A percentile compares a stretch with the other conserved stretches of the same genome.
Evolutionary conservation across 83 land plant genomes (phyloP).

Genomic region (Diphasiastrum complanatum): DNA sequence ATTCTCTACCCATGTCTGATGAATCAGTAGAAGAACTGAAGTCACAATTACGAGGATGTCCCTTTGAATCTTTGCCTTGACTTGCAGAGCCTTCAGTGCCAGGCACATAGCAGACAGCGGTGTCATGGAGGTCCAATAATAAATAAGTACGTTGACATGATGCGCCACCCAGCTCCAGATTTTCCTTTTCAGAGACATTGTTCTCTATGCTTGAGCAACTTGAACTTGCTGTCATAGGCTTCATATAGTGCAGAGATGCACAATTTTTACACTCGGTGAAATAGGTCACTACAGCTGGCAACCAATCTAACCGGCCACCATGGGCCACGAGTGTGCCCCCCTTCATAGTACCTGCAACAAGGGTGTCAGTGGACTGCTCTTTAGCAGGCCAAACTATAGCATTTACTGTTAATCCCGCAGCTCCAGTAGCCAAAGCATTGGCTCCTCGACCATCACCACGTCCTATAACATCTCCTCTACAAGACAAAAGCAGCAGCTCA

Average conservation of each 20-base stretch:
- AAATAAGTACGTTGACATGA: slow-evolving; percentile 32
- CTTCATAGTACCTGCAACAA: slow-evolving; percentile 42
- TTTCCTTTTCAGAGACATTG: slow-evolving; percentile 2
- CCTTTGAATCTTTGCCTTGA: not conserved
- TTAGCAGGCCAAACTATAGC: slow-evolving; percentile 22
- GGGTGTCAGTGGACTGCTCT: slow-evolving; percentile 18
- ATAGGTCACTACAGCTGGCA: slow-evolving; percentile 44
- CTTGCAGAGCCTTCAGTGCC: slow-evolving; percentile 14
- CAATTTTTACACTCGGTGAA: slow-evolving; percentile 25
- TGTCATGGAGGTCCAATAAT: slow-evolving; percentile 69
- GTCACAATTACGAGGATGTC: not conserved
- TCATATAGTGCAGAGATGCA: not conserved
- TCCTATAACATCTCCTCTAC: slow-evolving; percentile 41
- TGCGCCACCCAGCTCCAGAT: not conserved
- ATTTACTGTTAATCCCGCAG: slow-evolving; percentile 51
- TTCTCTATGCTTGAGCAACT: not conserved
- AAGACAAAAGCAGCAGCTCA: slow-evolving; percentile 52
- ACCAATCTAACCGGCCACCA: slow-evolving; percentile 91
- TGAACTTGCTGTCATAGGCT: not conserved
- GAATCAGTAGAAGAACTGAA: not conserved
- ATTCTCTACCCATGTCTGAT: no score
- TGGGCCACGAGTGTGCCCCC: slow-evolving; percentile 76
- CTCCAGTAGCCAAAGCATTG: slow-evolving; percentile 62
- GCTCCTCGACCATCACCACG: slow-evolving; percentile 92
- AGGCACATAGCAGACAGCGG: slow-evolving; percentile 86